phyloP scores from a whole-genome alignment of 2,329 filamentous ascomycete genomes.

The Cladosporium sp. region DNA sequence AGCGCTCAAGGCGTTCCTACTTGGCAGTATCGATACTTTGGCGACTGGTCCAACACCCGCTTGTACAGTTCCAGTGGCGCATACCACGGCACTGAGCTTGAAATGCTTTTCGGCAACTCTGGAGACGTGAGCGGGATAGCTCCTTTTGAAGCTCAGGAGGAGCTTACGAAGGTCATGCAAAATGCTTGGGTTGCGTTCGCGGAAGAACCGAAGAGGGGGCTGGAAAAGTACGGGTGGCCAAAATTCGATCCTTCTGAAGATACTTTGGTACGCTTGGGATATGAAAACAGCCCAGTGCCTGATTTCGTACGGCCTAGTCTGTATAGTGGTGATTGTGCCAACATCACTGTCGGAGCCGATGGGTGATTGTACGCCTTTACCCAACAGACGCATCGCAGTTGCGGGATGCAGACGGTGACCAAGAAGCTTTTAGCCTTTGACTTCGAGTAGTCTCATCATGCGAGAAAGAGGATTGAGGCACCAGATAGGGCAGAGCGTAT shows the following conservation, averaged over 20 bases:
- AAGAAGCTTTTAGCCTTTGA: no score
- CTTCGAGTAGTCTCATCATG: no score
- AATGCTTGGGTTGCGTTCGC: constrained; percentile 30
- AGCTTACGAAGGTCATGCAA: constrained; percentile 19
- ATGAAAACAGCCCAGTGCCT: constrained; percentile 20
- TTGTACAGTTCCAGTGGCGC: constrained; percentile 42
- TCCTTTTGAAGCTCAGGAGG: constrained; percentile 8
- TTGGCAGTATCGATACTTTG: constrained; percentile 45
- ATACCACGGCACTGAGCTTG: constrained; percentile 39
- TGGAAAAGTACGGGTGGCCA: constrained; percentile 33
- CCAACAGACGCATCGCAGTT: no score
- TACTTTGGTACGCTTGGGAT: constrained; percentile 25
- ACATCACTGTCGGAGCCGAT: no score
- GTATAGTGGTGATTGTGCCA: background rate
- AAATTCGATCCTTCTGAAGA: constrained; percentile 19
- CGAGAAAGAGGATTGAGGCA: no score
- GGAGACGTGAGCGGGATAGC: constrained; percentile 23
- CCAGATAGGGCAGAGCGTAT: no score
- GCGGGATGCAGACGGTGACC: no score
- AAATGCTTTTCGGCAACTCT: constrained; percentile 26
- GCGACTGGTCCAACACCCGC: constrained; percentile 45
- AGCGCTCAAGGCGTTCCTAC: constrained; percentile 31
- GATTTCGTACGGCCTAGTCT: constrained; percentile 21
- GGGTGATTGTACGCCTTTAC: no score
- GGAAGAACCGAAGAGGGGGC: constrained; percentile 23